Percentiles rank a stretch among this genome's conserved stretches.
These are phyloP conservation scores for Rutstroemia sp. DNA, from an alignment of 2,329 filamentous ascomycete genomes.

Conservation along the genomic window DNA sequence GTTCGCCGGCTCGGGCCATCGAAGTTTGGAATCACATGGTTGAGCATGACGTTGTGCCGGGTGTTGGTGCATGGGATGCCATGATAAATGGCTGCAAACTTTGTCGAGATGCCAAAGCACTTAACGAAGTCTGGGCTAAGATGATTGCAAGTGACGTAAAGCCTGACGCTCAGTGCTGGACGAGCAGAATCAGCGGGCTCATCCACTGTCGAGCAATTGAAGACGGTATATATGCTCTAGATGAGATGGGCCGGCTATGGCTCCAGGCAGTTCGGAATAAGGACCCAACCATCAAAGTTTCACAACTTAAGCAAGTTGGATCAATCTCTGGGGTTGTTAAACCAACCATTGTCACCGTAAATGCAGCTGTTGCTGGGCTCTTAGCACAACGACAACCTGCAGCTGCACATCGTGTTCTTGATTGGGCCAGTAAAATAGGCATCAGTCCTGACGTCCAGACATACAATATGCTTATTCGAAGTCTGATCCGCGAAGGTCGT, in stretches of 20 bases:
- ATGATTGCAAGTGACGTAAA: conserved; percentile 49
- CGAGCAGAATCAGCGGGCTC: conserved; percentile 58
- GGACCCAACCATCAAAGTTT: conserved; percentile 14
- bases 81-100: conserved; percentile 66
- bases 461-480: conserved; percentile 63
- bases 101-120: conserved; percentile 47
- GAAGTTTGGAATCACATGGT: conserved; percentile 51
- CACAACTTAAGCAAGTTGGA: conserved; percentile 25
- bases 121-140: conserved; percentile 61
- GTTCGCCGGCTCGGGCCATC: conserved; percentile 37
- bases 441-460: conserved; percentile 41
- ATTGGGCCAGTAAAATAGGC: conserved; percentile 35
- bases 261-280: conserved; percentile 19
- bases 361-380: conserved; percentile 61
- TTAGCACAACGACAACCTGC: conserved; percentile 40
- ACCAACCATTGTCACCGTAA: conserved; percentile 59
- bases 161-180: conserved; percentile 63
- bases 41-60: conserved; percentile 47
- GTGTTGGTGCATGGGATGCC: conserved; percentile 59
- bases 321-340: conserved; percentile 37
- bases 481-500: conserved; percentile 45
- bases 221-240: conserved; percentile 54
- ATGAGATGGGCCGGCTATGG: conserved; percentile 61
- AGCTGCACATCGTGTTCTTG: conserved; percentile 46
- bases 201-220: conserved; percentile 47